Base-by-base conservation (phyloP, 371 early-diverging fungal species). In the Batkoa obscura region DNA sequence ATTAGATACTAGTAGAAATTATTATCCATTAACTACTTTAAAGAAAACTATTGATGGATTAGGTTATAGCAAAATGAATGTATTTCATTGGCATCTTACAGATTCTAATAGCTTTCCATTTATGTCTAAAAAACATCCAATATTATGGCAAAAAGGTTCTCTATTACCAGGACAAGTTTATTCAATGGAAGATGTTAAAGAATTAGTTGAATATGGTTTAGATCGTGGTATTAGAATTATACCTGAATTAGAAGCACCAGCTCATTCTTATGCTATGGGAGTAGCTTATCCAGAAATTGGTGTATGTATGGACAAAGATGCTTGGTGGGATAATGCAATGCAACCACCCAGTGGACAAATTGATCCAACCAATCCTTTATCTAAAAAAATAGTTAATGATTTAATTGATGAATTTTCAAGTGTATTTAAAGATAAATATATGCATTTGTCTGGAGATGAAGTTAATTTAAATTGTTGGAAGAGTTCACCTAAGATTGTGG, bases 1-100 rank as follows among this genome's bases (percentile, higher is more conserved):
- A 59, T 63, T 85, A 15, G 88, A 88, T 58, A 84, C 88, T 34
- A 62, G 82, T n/a, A 76, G 88, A 51, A 85, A 85, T 70, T 88
- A 67, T 56, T 83, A 74, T 50, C 75, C 84, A 4, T 62, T 85
- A 33, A 50, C 64, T 34, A 73, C 71, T 57, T 59, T 83, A 50
- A 58, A 70, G 6, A 59, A 73, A 35, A 75, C 75, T 1, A 60
- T 79, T 13, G 76, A 75, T 43, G 75, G 72, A 5, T 70, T 78
- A 71, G 62, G 70, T 12, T 73, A 66, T 55, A 73, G 70, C 56
- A 80, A 79, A 58, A 59, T 79, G 64, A 78, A 78, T 55, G 75
- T 80, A 10, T 73, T 86, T 59, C 86, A 86, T 61, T 86, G 86
- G 84, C 86, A 86, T 62, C 68, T 86, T 8, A 72, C 76, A 3